Conservation (phyloP, 352 stramenopile species). For the Phytophthora capsici region DNA sequence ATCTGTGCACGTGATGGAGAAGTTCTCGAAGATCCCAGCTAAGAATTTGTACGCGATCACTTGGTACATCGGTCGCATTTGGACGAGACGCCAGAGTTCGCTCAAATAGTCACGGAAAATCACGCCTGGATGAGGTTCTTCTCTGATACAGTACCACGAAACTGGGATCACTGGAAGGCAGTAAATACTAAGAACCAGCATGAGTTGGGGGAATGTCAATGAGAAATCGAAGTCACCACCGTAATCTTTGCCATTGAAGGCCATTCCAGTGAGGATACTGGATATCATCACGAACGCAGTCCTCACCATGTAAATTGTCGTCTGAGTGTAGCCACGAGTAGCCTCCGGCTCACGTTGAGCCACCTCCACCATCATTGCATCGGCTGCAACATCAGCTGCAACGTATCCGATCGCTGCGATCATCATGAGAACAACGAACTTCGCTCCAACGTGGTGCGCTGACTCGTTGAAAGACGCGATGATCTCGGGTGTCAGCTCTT, state of each 20-base stretch:
- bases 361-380: conserved; percentile 54
- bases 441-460: conserved; percentile 36
- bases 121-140: conserved; percentile 41
- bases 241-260: conserved; percentile 59
- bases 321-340: conserved; percentile 42
- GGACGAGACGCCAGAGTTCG: conserved; percentile 44
- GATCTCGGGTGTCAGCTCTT: conserved; percentile 29
- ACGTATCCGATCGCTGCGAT: conserved; percentile 54
- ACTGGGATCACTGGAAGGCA: conserved; percentile 50
- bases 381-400: conserved; percentile 45
- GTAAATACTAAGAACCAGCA: conserved; percentile 45
- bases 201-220: conserved; percentile 48
- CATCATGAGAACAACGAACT: conserved; percentile 64
- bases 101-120: conserved; percentile 46
- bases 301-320: conserved; percentile 44
- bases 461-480: conserved; percentile 38
- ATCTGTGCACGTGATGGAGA: conserved; percentile 33
- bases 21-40: conserved; percentile 45
- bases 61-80: conserved; percentile 52
- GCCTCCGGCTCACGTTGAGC: conserved; percentile 41
- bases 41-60: conserved; percentile 52
- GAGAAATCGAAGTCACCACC: conserved; percentile 61
- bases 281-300: conserved; percentile 53
- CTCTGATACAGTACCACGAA: conserved; percentile 55
- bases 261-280: conserved; percentile 44